phyloP scores from a whole-genome alignment of 495 filamentous ascomycete species.

The Durotheca rogersii region DNA sequence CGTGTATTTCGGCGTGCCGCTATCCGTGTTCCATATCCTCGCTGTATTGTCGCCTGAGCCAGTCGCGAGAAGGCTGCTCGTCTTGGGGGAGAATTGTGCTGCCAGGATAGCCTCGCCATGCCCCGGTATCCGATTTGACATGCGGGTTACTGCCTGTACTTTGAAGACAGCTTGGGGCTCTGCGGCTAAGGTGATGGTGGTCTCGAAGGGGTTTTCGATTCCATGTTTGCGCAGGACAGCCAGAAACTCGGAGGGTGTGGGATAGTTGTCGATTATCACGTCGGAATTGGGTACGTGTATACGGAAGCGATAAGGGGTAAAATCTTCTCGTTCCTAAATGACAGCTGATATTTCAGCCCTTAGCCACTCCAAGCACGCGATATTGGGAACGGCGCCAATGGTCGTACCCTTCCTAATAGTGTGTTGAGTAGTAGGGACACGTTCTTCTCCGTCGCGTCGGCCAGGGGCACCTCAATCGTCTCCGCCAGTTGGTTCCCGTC shows the following conservation, averaged over 20 bases:
- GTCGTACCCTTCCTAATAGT: constrained; percentile 73
- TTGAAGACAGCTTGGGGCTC: constrained; percentile 93
- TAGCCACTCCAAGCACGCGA: neutral
- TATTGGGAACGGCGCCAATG: neutral
- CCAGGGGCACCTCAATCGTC: constrained; percentile 77
- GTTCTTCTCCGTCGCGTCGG: constrained; percentile 84
- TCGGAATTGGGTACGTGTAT: constrained; percentile 61
- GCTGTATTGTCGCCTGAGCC: constrained; percentile 92
- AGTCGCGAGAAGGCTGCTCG: constrained; percentile 78
- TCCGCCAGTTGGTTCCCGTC: constrained; percentile 63
- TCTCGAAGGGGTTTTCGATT: constrained; percentile 51
- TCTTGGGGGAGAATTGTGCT: constrained; percentile 81
- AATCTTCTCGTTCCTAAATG: constrained; percentile 65
- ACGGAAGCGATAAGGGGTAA: constrained; percentile 85
- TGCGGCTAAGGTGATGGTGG: constrained; percentile 69
- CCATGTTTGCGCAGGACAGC: constrained; percentile 51
- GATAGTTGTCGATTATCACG: constrained; percentile 73
- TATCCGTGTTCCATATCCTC: constrained; percentile 93
- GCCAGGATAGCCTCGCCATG: constrained; percentile 92
- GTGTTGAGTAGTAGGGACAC: constrained; percentile 90
- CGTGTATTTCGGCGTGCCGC: constrained; percentile 83
- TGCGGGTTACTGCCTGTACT: constrained; percentile 87
- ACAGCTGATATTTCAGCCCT: constrained; percentile 11
- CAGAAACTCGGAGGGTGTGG: constrained; percentile 46
- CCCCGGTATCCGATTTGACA: constrained; percentile 82